Base-by-base conservation (phyloP, 2,329 filamentous ascomycete genomes). In the Apiospora sp. region DNA sequence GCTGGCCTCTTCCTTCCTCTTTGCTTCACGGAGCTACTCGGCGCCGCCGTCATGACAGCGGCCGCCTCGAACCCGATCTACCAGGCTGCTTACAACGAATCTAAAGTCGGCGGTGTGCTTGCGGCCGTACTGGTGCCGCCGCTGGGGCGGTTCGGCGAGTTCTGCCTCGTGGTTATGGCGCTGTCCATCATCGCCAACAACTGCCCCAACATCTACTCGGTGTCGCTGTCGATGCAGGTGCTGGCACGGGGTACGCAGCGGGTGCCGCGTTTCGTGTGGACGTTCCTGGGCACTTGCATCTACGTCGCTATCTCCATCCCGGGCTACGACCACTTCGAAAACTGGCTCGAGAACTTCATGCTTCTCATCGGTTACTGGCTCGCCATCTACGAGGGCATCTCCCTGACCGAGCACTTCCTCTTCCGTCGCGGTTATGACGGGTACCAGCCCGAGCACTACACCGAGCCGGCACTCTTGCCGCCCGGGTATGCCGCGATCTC, bases 1-100 rank as follows among this genome's bases (percentile, higher is more conserved):
- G 79, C 84, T 34, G 94, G 94, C 13, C 85, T 96, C 19, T 88
- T 93, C 75, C 83, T 93, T 75, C 91, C 93, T 1, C 88, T 96
- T 1, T 84, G 93, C 74, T 95, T 96, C 83, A 92, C 90, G 1
- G 88, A 94, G 82, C 89, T 94, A 79, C 88, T 95, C 3, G 93
- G 92, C 34, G 89, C 92, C 3, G 92, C 92, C 16, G 81, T 95
- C 77, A 90, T 89, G 80, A 92, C 91, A 16, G 92, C 92, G 1
- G 90, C 90, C 61, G 80, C 83, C 12, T 80, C 87, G 77, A 88
- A 92, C 76, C 81, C 79, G 58, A 87, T 73, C 71, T 94, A 92
- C 79, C 76, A 80, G 24, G 79, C 79, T 1, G 90, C 90, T 37
- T 92, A 92, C 81, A 70, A 78, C 0, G 79, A 83, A 2, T 88